These are phyloP conservation scores for Mycena crocata DNA, from an alignment of 768 basidiomycete species.

Conservation along the genomic window DNA sequence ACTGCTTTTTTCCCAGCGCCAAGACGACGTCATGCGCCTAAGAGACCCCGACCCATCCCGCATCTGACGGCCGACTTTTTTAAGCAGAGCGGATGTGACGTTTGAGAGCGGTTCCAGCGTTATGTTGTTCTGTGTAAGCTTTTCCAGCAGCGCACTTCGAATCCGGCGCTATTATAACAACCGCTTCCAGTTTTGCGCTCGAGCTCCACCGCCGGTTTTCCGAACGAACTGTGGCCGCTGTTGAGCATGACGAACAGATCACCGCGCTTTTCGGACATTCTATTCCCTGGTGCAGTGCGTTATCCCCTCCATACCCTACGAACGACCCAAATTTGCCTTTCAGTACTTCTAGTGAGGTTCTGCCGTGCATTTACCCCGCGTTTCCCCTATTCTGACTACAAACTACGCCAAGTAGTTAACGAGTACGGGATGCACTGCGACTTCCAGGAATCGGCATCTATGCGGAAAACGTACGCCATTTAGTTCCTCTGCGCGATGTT, in stretches of 20 bases:
- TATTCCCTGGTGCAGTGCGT: conserved; percentile 2
- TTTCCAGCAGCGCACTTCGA: neutral
- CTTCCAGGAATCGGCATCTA: too few relatives aligned
- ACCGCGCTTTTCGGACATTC: conserved; percentile 4
- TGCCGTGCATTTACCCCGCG: too few relatives aligned
- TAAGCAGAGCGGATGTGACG: neutral
- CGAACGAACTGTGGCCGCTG: conserved; percentile 7
- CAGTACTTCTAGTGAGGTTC: conserved; percentile 18
- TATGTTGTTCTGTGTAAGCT: neutral
- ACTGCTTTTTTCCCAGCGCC: neutral
- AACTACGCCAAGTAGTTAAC: too few relatives aligned
- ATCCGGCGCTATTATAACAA: too few relatives aligned
- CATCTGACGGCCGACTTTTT: conserved; percentile 6
- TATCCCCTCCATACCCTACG: neutral
- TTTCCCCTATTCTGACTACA: too few relatives aligned
- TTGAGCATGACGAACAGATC: conserved; percentile 4
- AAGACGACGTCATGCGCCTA: neutral
- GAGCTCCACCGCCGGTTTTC: conserved; percentile 1
- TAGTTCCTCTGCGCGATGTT: too few relatives aligned
- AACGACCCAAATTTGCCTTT: neutral
- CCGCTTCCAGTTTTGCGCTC: neutral
- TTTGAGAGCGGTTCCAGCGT: neutral
- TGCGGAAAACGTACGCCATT: too few relatives aligned
- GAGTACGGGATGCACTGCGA: too few relatives aligned
- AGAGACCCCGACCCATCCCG: conserved; percentile 1